Conservation (phyloP, 2,329 filamentous ascomycete species). For the Penicillium sp. region DNA sequence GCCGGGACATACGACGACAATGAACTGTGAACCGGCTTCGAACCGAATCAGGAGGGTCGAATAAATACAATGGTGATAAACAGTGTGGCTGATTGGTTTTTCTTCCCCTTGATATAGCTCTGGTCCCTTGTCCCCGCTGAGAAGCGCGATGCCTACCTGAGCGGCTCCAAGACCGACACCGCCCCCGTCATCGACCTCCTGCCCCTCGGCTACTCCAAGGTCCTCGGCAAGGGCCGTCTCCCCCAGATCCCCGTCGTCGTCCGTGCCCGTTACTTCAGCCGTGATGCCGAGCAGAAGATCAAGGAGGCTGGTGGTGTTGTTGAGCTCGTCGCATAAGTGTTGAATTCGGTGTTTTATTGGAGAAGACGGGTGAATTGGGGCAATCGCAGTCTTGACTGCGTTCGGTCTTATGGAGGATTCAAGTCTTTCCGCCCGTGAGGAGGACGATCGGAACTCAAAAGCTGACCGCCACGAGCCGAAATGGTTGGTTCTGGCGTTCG, state of each 20-base stretch:
- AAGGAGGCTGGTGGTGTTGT: slow-evolving; percentile 94
- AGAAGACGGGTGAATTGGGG: slow-evolving; percentile 28
- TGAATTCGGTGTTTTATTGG: slow-evolving; percentile 24
- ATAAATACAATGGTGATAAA: slow-evolving; percentile 1
- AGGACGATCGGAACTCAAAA: slow-evolving; percentile 29
- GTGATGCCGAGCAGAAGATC: slow-evolving; percentile 98
- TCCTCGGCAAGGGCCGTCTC: slow-evolving; percentile 96
- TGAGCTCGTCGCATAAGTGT: slow-evolving; percentile 81
- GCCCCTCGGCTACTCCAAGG: slow-evolving; percentile 94
- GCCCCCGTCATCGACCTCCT: slow-evolving; percentile 98
- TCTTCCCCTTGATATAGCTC: slow-evolving; percentile 54
- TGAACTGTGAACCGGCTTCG: slow-evolving; percentile 1
- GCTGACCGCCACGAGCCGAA: slow-evolving; percentile 29
- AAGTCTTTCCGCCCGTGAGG: slow-evolving; percentile 22
- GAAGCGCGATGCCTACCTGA: slow-evolving; percentile 87
- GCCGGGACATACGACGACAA: background rate
- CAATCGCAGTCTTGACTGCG: slow-evolving; percentile 29
- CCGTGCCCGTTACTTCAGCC: slow-evolving; percentile 89
- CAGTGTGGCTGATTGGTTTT: slow-evolving; percentile 17
- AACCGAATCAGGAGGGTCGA: background rate
- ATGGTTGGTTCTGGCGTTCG: slow-evolving; percentile 29
- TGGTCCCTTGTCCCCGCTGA: slow-evolving; percentile 92
- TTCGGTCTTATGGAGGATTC: slow-evolving; percentile 31
- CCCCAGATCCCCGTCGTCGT: slow-evolving; percentile 92
- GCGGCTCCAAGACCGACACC: slow-evolving; percentile 75